Conservation (phyloP, 305 asterid genomes). For the Striga hermonthica region DNA sequence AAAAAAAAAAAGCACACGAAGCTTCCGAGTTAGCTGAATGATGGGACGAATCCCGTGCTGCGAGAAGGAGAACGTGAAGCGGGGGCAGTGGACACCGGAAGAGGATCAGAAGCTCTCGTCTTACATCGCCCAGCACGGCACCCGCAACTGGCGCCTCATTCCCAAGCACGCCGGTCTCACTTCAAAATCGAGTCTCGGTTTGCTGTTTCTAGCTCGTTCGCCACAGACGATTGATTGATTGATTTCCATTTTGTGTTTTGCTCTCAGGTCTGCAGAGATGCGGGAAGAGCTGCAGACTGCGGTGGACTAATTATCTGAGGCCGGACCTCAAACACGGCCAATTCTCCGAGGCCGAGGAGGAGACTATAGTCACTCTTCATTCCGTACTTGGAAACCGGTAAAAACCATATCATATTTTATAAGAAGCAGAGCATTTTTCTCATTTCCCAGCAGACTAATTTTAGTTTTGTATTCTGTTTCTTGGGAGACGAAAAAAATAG, state of each 20-base stretch:
- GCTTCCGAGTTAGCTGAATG: neutral
- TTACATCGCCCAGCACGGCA: conserved; percentile 92
- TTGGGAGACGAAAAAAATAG: conserved; percentile 35
- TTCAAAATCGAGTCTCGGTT: too few relatives aligned
- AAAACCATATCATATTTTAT: neutral
- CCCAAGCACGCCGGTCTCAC: conserved; percentile 82
- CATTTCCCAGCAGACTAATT: too few relatives aligned
- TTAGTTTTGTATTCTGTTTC: neutral
- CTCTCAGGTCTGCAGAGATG: conserved; percentile 52
- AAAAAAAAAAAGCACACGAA: neutral
- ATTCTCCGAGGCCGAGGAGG: conserved; percentile 78
- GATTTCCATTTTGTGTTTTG: too few relatives aligned
- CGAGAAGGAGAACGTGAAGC: conserved; percentile 80
- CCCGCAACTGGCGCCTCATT: conserved; percentile 95
- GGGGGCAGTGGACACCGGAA: conserved; percentile 98
- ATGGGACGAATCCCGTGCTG: conserved; percentile 97
- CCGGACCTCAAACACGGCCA: conserved; percentile 93
- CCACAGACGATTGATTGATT: too few relatives aligned
- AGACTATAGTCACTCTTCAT: conserved; percentile 74
- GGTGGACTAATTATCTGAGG: conserved; percentile 91
- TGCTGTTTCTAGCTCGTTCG: too few relatives aligned
- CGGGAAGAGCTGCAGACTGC: conserved; percentile 79
- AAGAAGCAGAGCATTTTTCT: neutral
- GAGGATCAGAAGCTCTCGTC: conserved; percentile 97
- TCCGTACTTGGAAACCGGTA: conserved; percentile 83